Evolutionary conservation across 1,284 basidiomycete species (phyloP).

Genomic region (Vanrija sp.): DNA sequence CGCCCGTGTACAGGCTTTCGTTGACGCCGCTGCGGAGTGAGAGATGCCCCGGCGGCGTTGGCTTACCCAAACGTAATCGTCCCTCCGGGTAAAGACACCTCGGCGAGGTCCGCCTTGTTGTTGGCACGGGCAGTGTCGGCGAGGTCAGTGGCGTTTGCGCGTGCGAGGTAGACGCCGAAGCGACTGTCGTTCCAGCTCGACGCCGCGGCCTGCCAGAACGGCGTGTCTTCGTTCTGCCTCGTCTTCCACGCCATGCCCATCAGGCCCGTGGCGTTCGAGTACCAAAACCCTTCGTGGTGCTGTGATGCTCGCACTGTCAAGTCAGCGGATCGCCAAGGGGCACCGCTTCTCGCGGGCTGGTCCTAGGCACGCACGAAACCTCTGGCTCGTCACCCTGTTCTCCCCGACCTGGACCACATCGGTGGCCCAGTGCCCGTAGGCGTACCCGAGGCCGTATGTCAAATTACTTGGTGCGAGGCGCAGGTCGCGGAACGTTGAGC

Average conservation of each 20-base stretch:
- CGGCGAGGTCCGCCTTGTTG: too few relatives aligned
- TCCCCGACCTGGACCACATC: conserved; percentile 78
- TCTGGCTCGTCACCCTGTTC: conserved; percentile 65
- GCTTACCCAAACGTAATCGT: too few relatives aligned
- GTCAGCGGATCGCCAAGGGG: too few relatives aligned
- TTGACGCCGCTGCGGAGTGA: conserved; percentile 47
- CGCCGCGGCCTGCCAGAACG: conserved; percentile 62
- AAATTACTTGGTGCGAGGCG: conserved; percentile 58
- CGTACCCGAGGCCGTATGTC: conserved; percentile 75
- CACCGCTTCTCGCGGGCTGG: too few relatives aligned
- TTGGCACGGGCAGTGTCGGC: too few relatives aligned
- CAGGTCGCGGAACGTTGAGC: conserved; percentile 30
- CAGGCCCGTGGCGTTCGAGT: conserved; percentile 47
- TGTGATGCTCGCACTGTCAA: background rate
- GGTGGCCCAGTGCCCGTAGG: conserved; percentile 62
- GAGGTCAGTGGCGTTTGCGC: conserved; percentile 60
- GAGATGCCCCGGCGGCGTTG: background rate
- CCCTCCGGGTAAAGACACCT: too few relatives aligned
- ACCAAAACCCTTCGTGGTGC: too few relatives aligned
- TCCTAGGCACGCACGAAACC: conserved; percentile 47
- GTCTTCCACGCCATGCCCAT: conserved; percentile 52
- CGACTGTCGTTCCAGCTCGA: conserved; percentile 63
- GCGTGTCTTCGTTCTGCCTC: conserved; percentile 49
- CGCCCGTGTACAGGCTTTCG: conserved; percentile 65
- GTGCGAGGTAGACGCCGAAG: conserved; percentile 73